Evolutionary conservation across 345 rosid genomes (phyloP), one percentile per base, ranked within the genome.

Genomic region (Melaleuca alternifolia): DNA sequence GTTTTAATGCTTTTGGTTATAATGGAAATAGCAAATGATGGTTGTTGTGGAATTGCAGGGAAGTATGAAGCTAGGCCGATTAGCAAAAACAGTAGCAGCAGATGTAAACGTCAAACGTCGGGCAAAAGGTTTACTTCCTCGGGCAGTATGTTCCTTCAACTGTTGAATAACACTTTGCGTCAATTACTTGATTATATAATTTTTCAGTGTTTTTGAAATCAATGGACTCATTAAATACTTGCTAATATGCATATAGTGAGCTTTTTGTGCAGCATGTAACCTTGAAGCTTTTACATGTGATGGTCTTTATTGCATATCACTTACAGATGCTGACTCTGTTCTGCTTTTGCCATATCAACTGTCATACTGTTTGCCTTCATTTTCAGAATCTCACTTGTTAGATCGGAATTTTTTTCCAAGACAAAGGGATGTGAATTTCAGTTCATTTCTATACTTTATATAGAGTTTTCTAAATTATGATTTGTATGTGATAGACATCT

Each of bases 91-190:
- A 61, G 91, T 97, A 87, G 99, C 97, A 37, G 91, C 90, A 24
- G 95, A 89, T 85, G 98, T 94, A 56, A 97, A 97, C 89, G 92
- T 92, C 89, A 97, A 94, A 87, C 94, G 97, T 7, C 93, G 93
- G 91, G 95, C 94, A 41, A 96, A 93, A 88, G 98, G 99, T 50
- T 96, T 97, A 77, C 97, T 97, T 77, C 98, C 98, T 89, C 96
- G 98, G 75, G 82, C 95, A 30, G 97, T 96, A 84, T 84, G 97
- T 93, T 87, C 84, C 77, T 50, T 37, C 30, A 71, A 18, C 48
- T 71, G 48, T 33, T 71, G 81, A 71, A 37, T 37, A 71, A 71
- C 81, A 37, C 81, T 37, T 4, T 4, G 7, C 3, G 5, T 62
- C n/a, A n/a, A n/a, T n/a, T n/a, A n/a, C n/a, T 62, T 62, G 44